Base-by-base conservation (phyloP, 441 rosid species). In the Croton laevigatus region DNA sequence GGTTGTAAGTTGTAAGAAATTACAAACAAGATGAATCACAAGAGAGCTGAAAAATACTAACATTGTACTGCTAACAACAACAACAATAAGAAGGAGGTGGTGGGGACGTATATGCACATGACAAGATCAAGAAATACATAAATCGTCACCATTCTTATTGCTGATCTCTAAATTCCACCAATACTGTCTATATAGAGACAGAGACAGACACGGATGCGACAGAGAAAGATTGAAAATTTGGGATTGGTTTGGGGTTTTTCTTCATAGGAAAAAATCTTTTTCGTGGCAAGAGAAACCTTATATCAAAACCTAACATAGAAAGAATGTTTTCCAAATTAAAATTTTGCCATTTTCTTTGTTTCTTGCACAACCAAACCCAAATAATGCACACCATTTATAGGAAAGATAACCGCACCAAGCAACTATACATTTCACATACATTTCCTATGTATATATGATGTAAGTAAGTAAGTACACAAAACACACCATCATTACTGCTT, bases 231-330 rank as follows among this genome's bases (percentile, higher is more conserved):
- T 55, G 65, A 58, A 72, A 17, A 46, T 52, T 54, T 20, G 37
- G 16, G 17, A 22, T 38, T 59, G 23, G 44, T 0, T 6, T 27
- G 1, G 1, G 1, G 2, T 27, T 27, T n/a, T 2, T 61, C 7
- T 67, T 75, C 61, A 58, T 60, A 40, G 66, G 72, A 52, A 54
- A 76, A 82, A 76, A 71, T 89, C 89, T 83, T 86, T 87, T 85
- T 87, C 91, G 88, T 86, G 86, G 68, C 81, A 80, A 75, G 85
- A 68, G 84, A 86, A 80, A 73, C 86, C 80, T 82, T 75, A 75
- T 76, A 80, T 81, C 66, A 51, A 71, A 72, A 62, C 88, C 76
- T 44, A 73, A 81, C 73, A 40, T 58, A 37, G 80, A 73, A 80
- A 80, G 44, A 59, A 46, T 66, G 8, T 40, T 6, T 40, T 6